These are phyloP conservation scores for Zygosaccharomyces lentus DNA, from an alignment of 805 yeast species.

Conservation along the genomic window DNA sequence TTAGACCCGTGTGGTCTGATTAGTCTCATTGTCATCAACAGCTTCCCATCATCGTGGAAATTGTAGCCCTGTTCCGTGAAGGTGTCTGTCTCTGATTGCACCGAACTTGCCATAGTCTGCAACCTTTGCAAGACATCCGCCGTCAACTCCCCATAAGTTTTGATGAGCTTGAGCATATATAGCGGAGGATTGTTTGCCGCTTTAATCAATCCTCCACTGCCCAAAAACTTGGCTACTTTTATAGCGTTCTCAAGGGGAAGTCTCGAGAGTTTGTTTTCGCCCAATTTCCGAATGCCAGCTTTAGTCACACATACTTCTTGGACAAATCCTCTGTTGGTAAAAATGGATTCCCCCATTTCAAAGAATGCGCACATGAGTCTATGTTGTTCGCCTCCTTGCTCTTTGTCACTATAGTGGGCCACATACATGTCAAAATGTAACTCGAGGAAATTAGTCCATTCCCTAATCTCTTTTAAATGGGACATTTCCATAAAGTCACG, in stretches of 20 bases:
- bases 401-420: background rate
- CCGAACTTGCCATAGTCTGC: conserved; percentile 7
- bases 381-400: background rate
- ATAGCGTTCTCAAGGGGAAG: conserved; percentile 8
- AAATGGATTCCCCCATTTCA: conserved; percentile 7
- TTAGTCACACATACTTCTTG: conserved; percentile 15
- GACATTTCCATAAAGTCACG: background rate
- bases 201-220: conserved; percentile 10
- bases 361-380: conserved; percentile 11
- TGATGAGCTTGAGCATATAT: conserved; percentile 8
- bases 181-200: conserved; percentile 13
- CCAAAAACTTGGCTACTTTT: conserved; percentile 9
- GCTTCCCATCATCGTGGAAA: conserved; percentile 8
- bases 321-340: conserved; percentile 4
- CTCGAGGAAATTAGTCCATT: conserved; percentile 10
- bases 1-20: background rate
- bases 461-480: conserved; percentile 1
- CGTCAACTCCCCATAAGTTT: conserved; percentile 12
- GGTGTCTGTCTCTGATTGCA: conserved; percentile 8
- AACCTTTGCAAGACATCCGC: conserved; percentile 11
- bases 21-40: conserved; percentile 9
- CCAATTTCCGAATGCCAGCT: conserved; percentile 10
- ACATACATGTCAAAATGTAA: conserved; percentile 13
- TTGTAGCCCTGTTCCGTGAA: conserved; percentile 8
- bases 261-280: conserved; percentile 9